Base-by-base conservation (phyloP, 306 rosid species). In the Myrica gale region DNA sequence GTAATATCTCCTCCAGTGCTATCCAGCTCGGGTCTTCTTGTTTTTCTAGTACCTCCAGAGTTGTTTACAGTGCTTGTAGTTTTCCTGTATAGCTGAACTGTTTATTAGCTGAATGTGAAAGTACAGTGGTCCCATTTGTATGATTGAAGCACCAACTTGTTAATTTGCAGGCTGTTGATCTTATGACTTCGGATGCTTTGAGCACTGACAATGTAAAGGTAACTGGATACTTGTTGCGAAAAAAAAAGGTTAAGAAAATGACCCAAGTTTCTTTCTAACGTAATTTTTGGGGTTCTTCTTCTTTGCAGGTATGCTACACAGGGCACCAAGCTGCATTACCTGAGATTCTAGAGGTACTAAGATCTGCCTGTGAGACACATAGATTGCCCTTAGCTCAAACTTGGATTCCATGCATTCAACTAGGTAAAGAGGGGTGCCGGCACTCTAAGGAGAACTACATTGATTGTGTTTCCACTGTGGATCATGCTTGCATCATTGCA, bases 311-410 rank as follows among this genome's bases (percentile, higher is more conserved):
- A 72, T 55, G 66, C 72, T 61, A 81, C 85, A 83, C 76, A 72
- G 83, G 88, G 72, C 88, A 85, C 70, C 89, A 86, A 62, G 88
- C 93, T 69, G 91, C 87, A 67, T 72, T 96, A 74, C 86, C 90
- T 0, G 98, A 96, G 90, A 92, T 96, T 81, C 90, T 51, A 74
- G 87, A 83, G 80, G 86, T 89, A 58, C 78, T 92, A 76, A 87
- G 87, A 87, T 79, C 86, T 41, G 99, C 99, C 55, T 96, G 99
- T 47, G 88, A 89, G 82, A 87, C 86, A 52, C 90, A 96, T 79
- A 87, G 83, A 53, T 88, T 96, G 74, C 98, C 98, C 57, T 87
- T 96, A 70, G 99, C 96, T 60, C 99, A 96, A 83, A 89, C 98
- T 52, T 96, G 99, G 99, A 83, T 87, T 19, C 80, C 90, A 7